phyloP scores from a whole-genome alignment of 495 filamentous ascomycete species.

The Hypoxylon trugodes region DNA sequence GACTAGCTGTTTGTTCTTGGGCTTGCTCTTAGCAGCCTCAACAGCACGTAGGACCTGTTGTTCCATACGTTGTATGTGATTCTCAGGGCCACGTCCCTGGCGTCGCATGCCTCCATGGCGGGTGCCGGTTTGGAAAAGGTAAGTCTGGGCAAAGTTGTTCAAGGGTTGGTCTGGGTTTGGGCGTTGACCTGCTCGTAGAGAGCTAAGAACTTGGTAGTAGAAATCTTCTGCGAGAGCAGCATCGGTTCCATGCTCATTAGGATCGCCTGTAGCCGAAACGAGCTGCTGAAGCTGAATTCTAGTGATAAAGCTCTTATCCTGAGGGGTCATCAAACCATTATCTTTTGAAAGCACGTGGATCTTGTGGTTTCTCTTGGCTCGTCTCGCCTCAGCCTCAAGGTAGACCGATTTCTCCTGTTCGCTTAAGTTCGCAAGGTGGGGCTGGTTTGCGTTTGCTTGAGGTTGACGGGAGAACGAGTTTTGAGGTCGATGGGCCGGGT shows the following conservation, averaged over 20 bases:
- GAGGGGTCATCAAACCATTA: constrained; percentile 97
- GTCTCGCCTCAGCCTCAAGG: constrained; percentile 88
- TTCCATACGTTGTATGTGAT: constrained; percentile 98
- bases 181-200: constrained; percentile 86
- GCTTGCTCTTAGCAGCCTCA: constrained; percentile 94
- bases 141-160: constrained; percentile 97
- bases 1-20: constrained; percentile 97
- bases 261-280: constrained; percentile 86
- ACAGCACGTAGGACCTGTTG: constrained; percentile 98
- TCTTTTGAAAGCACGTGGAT: constrained; percentile 92
- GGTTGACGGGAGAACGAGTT: constrained; percentile 48
- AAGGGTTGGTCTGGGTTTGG: constrained; percentile 90
- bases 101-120: constrained; percentile 75
- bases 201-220: constrained; percentile 96
- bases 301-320: constrained; percentile 99
- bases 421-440: constrained; percentile 80
- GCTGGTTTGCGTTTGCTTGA: constrained; percentile 67
- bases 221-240: constrained; percentile 89
- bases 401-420: constrained; percentile 81
- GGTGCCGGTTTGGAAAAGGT: constrained; percentile 90
- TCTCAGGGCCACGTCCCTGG: constrained; percentile 82
- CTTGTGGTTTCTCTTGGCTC: constrained; percentile 98
- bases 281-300: constrained; percentile 97
- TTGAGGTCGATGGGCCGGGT: constrained; percentile 49
- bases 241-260: constrained; percentile 80